phyloP scores from a whole-genome alignment of 495 filamentous ascomycete genomes.

The Copromyces sp. region DNA sequence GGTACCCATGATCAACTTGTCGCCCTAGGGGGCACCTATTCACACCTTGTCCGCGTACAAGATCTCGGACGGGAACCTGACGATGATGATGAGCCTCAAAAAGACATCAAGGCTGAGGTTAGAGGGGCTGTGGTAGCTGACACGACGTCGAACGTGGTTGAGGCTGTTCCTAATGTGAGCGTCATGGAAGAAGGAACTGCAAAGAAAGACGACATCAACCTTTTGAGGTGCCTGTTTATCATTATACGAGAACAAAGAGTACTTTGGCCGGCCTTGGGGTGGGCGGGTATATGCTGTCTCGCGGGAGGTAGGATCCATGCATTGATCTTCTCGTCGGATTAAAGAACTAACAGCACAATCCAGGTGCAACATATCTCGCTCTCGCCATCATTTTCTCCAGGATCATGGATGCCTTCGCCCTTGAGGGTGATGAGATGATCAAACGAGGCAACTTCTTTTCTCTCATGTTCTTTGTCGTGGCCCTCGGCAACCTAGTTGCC shows the following conservation, averaged over 20 bases:
- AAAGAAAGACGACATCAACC: slow-evolving; percentile 9
- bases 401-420: slow-evolving; percentile 22
- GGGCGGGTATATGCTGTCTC: slow-evolving; percentile 14
- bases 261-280: slow-evolving; percentile 20
- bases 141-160: slow-evolving; percentile 21
- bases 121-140: slow-evolving; percentile 17
- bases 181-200: not conserved
- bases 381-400: slow-evolving; percentile 25
- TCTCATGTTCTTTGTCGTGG: slow-evolving; percentile 47
- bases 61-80: slow-evolving; percentile 20
- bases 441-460: slow-evolving; percentile 38
- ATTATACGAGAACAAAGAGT: slow-evolving; percentile 27
- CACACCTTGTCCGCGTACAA: slow-evolving; percentile 36
- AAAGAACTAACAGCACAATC: not conserved
- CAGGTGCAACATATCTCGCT: slow-evolving; percentile 24
- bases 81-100: not conserved
- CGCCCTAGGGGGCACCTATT: slow-evolving; percentile 36
- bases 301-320: slow-evolving; percentile 9
- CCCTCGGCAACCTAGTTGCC: slow-evolving; percentile 29
- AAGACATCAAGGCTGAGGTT: slow-evolving; percentile 16
- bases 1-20: slow-evolving; percentile 58
- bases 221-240: slow-evolving; percentile 30
- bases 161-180: slow-evolving; percentile 10
- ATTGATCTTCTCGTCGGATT: not conserved
- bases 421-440: slow-evolving; percentile 9